Percentiles rank a stretch among this genome's conserved stretches.
Conservation (phyloP, 83 land plant species). For the Diphasiastrum complanatum region DNA sequence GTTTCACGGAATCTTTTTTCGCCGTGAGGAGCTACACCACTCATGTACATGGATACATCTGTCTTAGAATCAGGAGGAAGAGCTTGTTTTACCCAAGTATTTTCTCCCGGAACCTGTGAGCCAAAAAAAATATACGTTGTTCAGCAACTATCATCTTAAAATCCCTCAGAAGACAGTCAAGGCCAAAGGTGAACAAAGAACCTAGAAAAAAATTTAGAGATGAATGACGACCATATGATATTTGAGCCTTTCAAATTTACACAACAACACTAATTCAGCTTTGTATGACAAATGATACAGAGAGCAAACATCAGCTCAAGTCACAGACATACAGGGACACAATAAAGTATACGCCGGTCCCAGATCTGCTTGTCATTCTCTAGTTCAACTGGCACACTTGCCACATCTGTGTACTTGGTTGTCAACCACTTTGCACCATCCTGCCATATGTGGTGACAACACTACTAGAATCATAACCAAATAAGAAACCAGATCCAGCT, state of each 20-base stretch:
- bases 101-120: slow-evolving; percentile 78
- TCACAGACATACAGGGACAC: slow-evolving; percentile 65
- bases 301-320: neutral
- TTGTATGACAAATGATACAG: neutral
- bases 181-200: too few species aligned
- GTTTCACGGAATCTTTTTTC: slow-evolving; percentile 62
- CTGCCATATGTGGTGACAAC: slow-evolving; percentile 27
- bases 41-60: neutral
- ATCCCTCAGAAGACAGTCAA: too few species aligned
- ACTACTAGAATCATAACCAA: neutral
- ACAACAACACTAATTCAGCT: neutral
- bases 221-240: neutral
- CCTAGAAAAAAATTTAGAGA: too few species aligned
- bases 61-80: slow-evolving; percentile 10
- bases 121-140: neutral
- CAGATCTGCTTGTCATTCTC: slow-evolving; percentile 47
- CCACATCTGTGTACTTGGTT: slow-evolving; percentile 59
- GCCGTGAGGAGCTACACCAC: slow-evolving; percentile 23
- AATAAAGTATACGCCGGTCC: slow-evolving; percentile 77
- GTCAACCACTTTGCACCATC: slow-evolving; percentile 69
- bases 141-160: too few species aligned
- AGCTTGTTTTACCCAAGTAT: slow-evolving; percentile 54
- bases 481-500: neutral
- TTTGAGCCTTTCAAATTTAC: neutral
- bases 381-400: slow-evolving; percentile 36